Conservation (phyloP, 106 monocot genomes). For the Gastrodia elata region DNA sequence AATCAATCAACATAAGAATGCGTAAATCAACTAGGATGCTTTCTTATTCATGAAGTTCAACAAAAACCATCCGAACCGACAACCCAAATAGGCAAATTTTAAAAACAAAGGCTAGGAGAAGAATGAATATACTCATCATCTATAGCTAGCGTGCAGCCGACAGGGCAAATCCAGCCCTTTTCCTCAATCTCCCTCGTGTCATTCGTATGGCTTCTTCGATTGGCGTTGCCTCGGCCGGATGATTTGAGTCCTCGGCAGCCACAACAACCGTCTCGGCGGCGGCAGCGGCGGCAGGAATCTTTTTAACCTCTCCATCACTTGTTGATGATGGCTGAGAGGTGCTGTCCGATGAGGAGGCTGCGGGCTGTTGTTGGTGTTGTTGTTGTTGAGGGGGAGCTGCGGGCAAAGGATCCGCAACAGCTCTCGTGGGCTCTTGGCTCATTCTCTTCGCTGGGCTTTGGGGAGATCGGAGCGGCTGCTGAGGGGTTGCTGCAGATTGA, state of each 20-base stretch:
- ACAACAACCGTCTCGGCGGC: neutral
- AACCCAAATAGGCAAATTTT: neutral
- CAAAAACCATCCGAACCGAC: neutral
- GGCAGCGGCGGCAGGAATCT: slow-evolving; percentile 8
- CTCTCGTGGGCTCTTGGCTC: neutral
- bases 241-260: neutral
- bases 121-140: neutral
- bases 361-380: neutral
- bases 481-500: neutral
- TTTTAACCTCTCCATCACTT: slow-evolving; percentile 10
- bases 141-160: neutral
- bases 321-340: slow-evolving; percentile 1
- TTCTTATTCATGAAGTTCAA: neutral
- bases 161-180: neutral
- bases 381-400: neutral
- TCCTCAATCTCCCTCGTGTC: slow-evolving; percentile 46
- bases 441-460: neutral
- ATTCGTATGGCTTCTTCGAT: slow-evolving; percentile 46
- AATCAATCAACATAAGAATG: too few species aligned
- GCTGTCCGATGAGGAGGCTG: neutral
- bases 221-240: slow-evolving; percentile 15
- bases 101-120: neutral
- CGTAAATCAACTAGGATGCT: too few species aligned
- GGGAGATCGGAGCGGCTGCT: neutral
- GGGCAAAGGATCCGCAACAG: neutral